These are phyloP conservation scores for Wickerhamiella infanticola DNA, from an alignment of 1,139 yeast species.

Conservation along the genomic window DNA sequence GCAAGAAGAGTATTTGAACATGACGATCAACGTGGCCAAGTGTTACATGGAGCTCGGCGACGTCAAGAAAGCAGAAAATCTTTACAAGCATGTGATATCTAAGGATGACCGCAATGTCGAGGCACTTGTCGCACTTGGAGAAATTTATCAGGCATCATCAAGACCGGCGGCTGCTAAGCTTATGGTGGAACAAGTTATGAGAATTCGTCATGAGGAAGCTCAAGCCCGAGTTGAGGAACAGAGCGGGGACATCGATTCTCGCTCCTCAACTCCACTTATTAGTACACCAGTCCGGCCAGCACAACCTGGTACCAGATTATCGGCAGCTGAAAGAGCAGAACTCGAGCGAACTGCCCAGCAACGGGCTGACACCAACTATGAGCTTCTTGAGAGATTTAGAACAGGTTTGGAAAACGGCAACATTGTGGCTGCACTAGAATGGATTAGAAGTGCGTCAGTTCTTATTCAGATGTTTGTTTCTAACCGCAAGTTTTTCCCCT, in stretches of 20 bases:
- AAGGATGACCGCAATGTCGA: constrained; percentile 53
- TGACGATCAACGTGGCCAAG: constrained; percentile 52
- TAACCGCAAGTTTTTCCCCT: constrained; percentile 63
- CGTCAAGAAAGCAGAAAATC: constrained; percentile 50
- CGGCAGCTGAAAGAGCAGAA: constrained; percentile 40
- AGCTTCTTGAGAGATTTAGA: constrained; percentile 44
- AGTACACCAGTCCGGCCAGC: neutral
- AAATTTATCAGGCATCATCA: constrained; percentile 53
- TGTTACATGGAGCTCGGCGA: constrained; percentile 57
- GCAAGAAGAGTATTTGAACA: constrained; percentile 19
- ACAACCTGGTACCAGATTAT: constrained; percentile 11
- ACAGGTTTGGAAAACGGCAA: constrained; percentile 41
- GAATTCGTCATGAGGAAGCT: constrained; percentile 2
- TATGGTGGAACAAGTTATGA: constrained; percentile 3
- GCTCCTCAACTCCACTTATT: neutral
- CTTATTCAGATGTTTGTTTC: constrained; percentile 68
- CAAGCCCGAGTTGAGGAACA: constrained; percentile 3
- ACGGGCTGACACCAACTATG: constrained; percentile 49
- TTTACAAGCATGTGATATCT: constrained; percentile 42
- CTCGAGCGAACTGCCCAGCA: constrained; percentile 43
- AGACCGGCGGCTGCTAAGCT: constrained; percentile 45
- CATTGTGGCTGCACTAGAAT: constrained; percentile 48
- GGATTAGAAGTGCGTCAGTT: constrained; percentile 77
- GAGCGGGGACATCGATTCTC: neutral
- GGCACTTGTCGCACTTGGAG: constrained; percentile 64